phyloP scores from a whole-genome alignment of 192 early-diverging fungal genomes.

The Umbelopsis ramanniana region DNA sequence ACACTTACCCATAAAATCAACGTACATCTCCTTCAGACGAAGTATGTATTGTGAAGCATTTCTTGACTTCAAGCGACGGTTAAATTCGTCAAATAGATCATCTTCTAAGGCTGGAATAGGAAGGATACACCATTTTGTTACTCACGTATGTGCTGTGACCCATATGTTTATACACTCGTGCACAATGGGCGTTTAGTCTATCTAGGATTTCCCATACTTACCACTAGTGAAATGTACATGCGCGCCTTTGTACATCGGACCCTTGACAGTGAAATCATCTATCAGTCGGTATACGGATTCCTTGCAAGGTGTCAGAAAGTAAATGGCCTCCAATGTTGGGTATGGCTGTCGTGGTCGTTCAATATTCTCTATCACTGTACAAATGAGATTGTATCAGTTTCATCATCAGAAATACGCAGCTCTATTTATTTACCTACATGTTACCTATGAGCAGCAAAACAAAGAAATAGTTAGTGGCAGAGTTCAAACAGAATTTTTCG shows the following conservation, averaged over 20 bases:
- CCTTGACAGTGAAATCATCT: conserved; percentile 57
- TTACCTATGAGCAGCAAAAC: background rate
- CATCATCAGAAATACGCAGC: background rate
- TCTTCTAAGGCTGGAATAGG: conserved; percentile 66
- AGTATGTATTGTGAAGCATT: conserved; percentile 61
- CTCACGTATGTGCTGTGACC: conserved; percentile 12
- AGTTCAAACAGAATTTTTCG: background rate
- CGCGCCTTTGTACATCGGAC: conserved; percentile 64
- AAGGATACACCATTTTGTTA: background rate
- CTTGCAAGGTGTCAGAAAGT: conserved; percentile 62
- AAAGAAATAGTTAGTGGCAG: background rate
- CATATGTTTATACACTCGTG: conserved; percentile 10
- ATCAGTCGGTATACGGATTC: conserved; percentile 64
- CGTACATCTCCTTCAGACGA: conserved; percentile 73
- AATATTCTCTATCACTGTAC: conserved; percentile 61
- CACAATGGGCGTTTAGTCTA: background rate
- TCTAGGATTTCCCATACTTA: conserved; percentile 28
- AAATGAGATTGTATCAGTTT: background rate
- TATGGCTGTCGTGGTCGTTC: conserved; percentile 63
- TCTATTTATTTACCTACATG: conserved; percentile 11
- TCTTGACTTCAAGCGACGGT: conserved; percentile 53
- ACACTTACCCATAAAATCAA: conserved; percentile 79
- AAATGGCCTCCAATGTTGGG: conserved; percentile 62
- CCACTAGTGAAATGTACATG: conserved; percentile 64
- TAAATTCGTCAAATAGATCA: conserved; percentile 53